Base-by-base conservation (phyloP, 2,329 filamentous ascomycete species). In the Amesomyces nigricolor region DNA sequence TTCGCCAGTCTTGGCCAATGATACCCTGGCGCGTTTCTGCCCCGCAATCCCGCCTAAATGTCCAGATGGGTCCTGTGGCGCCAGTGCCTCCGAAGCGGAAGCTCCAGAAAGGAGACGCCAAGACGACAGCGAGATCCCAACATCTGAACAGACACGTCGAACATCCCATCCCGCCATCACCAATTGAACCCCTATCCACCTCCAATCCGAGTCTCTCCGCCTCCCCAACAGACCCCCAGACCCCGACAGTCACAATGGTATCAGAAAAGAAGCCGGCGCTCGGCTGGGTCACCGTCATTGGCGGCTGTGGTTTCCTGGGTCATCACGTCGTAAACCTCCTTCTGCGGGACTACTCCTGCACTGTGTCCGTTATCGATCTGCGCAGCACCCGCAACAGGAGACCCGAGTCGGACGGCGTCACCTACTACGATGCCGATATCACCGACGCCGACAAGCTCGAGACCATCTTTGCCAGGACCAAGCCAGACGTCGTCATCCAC, bases 401-500 rank as follows among this genome's bases (percentile, higher is more conserved):
- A 56, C 70, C 74, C 37, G 75, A 73, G 54, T 74, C 77, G 47
- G 75, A 77, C 51, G 78, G 78, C 45, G 80, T 86, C 49, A 71
- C 76, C 51, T 94, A 94, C 74, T 79, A 82, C 69, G 84, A 90
- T 63, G 87, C 83, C 68, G 88, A 92, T 71, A 90, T 94, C 68
- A 91, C 88, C 53, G 83, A 88, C 60, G 67, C 74, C 16, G 75
- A 77, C 53, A 78, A 77, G 58, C 77, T 94, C 60, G 69, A 80
- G 40, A 74, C 78, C 38, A 73, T 89, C 44, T 84, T 97, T 64
- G 71, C 78, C 32, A 75, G 82, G 60, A 77, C 85, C 53, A 81
- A 80, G 64, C 91, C 92, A 17, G 85, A 91, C 67, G 82, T 95
- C 13, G 89, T 99, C 50, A 86, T 97, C 66, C 92, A 99, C 72